Evolutionary conservation across 164 flowering plant genomes (phyloP).

Genomic region (Piper longum): DNA sequence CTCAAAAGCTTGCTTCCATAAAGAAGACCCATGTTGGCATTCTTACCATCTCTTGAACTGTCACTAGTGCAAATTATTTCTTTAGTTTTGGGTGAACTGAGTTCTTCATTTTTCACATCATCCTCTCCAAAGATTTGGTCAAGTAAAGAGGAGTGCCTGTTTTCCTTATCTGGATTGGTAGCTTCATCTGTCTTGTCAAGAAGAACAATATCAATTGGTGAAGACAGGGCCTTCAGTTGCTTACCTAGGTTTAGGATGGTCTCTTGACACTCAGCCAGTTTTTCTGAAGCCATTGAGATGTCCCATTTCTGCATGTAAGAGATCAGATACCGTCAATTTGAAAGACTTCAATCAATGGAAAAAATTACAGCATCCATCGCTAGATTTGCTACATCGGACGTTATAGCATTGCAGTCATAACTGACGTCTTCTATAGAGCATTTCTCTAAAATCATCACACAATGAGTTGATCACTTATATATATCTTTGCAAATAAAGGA

Average conservation of each 20-base stretch:
- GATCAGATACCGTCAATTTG: background rate
- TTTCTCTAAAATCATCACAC: too few species aligned
- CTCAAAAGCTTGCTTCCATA: constrained; percentile 5
- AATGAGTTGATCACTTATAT: too few species aligned
- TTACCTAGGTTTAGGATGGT: constrained; percentile 43
- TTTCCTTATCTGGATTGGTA: constrained; percentile 9
- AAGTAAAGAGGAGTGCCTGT: constrained; percentile 43
- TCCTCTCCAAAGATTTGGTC: constrained; percentile 62
- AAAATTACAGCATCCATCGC: background rate
- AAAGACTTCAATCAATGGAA: background rate
- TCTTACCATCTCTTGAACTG: constrained; percentile 8
- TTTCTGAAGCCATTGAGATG: constrained; percentile 58
- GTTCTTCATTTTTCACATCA: constrained; percentile 14
- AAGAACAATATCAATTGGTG: constrained; percentile 25
- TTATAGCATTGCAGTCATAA: background rate
- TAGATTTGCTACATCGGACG: background rate
- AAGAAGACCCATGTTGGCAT: constrained; percentile 5
- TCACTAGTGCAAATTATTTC: constrained; percentile 22
- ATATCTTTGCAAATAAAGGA: too few species aligned
- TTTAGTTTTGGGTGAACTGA: constrained; percentile 26
- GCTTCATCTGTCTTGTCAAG: constrained; percentile 21
- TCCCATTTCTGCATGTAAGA: constrained; percentile 51
- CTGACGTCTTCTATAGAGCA: too few species aligned
- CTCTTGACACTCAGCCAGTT: constrained; percentile 51
- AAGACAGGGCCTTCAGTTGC: constrained; percentile 46